Base-by-base conservation (phyloP, 176 grass and related monocot genomes). In the Aegilops umbellulata region DNA sequence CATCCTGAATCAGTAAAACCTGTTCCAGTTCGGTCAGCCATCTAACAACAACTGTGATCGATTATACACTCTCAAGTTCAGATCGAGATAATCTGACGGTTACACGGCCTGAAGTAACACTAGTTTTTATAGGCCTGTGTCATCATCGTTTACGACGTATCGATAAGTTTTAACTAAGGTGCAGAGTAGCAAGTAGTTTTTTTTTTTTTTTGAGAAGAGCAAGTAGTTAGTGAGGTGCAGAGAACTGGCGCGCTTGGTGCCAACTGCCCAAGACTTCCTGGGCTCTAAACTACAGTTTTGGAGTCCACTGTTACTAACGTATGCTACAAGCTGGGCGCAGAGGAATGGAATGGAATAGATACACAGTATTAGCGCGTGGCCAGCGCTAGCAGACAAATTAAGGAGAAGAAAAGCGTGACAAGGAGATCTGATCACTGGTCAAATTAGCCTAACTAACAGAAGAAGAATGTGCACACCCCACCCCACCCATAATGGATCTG, bases 391-490 rank as follows among this genome's bases (percentile, higher is more conserved):
- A 60, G 36, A 81, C 77, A 85, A 6, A 75, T 75, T 29, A 75
- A 8, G 24, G 38, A 76, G 44, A 76, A 22, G 60, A 15, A 76
- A 84, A 62, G 2, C 63, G 61, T 47, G 51, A 62, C 53, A 86
- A 51, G 42, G 25, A 51, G 63, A 65, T 86, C 49, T 71, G 72
- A 57, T 47, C 55, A 42, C 19, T 30, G 24, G 73, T 78, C 72
- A 53, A 83, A 72, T 73, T 78, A 47, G 25, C 82, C 34, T 72
- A 83, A 41, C 88, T 69, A 90, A 86, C 78, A 10, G 72, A 82
- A 82, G 72, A 82, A 82, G 78, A 90, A 86, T 77, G 64, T 76
- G 78, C 42, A 65, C 36, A 41, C 14, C 2, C 14, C 36, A 41
- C 14, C 2, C 14, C 15, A 51, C 2, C 13, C 49, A 53, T 19